Percentiles rank a stretch among this genome's conserved stretches.
Evolutionary conservation across 2,329 filamentous ascomycete genomes (phyloP).

Genomic region (Calonectria pteridis): DNA sequence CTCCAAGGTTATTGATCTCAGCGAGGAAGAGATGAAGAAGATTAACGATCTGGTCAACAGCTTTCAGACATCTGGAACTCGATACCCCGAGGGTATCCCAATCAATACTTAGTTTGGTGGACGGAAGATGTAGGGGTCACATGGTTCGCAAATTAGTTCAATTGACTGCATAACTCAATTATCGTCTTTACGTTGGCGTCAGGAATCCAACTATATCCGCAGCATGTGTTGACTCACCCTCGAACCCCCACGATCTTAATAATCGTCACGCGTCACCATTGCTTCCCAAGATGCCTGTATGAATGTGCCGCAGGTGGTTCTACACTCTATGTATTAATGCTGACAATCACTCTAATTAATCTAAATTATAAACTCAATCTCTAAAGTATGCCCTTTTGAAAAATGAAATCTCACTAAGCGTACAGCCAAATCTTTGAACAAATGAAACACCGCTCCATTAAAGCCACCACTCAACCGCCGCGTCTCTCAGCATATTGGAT

Average conservation of each 20-base stretch:
- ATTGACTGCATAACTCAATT: background rate
- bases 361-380: background rate
- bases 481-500: conserved; percentile 38
- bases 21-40: background rate
- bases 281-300: background rate
- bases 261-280: background rate
- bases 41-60: background rate
- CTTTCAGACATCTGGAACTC: background rate
- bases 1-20: background rate
- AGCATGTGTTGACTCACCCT: too few relatives aligned
- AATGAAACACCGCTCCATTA: background rate
- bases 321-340: background rate
- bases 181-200: background rate
- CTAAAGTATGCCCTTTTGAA: background rate
- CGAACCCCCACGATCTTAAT: background rate
- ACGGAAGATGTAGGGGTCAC: background rate
- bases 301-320: background rate
- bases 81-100: background rate
- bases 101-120: background rate
- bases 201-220: background rate
- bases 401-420: background rate
- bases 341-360: background rate
- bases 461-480: conserved; percentile 33
- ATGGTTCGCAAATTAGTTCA: background rate
- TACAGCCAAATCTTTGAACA: background rate